Conservation (phyloP, 257 asterid genomes). For the Solanum okadae region DNA sequence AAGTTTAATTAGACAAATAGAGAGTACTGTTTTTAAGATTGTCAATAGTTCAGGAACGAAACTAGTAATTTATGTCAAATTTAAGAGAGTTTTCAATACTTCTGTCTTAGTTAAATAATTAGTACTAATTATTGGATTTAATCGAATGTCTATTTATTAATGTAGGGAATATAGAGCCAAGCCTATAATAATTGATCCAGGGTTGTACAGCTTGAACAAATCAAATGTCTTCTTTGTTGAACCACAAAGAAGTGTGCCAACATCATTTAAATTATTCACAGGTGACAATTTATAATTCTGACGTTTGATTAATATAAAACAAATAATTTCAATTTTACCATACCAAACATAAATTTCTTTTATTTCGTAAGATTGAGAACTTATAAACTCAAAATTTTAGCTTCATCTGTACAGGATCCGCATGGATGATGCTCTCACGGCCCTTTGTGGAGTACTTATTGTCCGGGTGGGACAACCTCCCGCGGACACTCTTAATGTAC, state of each 20-base stretch:
- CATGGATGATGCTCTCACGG: conserved; percentile 83
- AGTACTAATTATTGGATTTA: not conserved
- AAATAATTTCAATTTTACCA: not conserved
- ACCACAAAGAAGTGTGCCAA: conserved; percentile 28
- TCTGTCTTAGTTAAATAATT: no score
- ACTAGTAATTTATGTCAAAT: not conserved
- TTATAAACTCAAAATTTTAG: not conserved
- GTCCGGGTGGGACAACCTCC: conserved; percentile 70
- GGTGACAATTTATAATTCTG: conserved; percentile 20
- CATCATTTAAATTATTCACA: conserved; percentile 26
- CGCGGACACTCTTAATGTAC: conserved; percentile 54
- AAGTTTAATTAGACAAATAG: not conserved
- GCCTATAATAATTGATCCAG: conserved; percentile 72
- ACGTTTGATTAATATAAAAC: not conserved
- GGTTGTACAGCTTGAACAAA: conserved; percentile 24
- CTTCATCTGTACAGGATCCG: conserved; percentile 26
- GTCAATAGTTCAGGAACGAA: fast-evolving
- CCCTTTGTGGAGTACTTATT: conserved; percentile 55
- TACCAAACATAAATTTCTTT: not conserved
- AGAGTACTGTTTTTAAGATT: no score
- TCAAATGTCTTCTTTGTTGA: conserved; percentile 36
- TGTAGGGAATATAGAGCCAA: conserved; percentile 54
- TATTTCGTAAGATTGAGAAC: not conserved
- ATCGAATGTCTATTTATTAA: not conserved
- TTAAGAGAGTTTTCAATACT: fast-evolving